Conservation (phyloP, 139 green algal genomes). For the Tetradesmus lagerheimii region DNA sequence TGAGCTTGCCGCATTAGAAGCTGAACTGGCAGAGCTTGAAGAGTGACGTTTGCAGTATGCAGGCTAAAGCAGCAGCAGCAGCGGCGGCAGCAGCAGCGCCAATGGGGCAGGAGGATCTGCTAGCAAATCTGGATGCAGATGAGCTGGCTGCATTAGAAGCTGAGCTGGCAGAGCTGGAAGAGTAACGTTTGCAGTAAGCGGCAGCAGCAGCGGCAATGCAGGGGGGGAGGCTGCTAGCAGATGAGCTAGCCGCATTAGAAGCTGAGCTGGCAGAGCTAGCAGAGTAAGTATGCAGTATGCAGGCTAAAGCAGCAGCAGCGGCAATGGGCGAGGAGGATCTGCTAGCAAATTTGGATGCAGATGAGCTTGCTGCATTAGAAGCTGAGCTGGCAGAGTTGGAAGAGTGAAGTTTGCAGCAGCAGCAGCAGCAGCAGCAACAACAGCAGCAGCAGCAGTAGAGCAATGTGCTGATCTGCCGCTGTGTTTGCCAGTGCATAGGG, state of each 20-base stretch:
- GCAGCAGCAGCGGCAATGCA: background rate
- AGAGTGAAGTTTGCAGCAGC: background rate
- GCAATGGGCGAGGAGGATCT: background rate
- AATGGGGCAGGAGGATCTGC: background rate
- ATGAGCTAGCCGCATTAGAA: no score
- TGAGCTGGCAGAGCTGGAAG: conserved; percentile 37
- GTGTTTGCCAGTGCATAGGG: no score
- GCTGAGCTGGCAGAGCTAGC: no score
- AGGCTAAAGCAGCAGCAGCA: no score
- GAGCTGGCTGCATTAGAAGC: conserved; percentile 34
- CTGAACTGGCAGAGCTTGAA: no score
- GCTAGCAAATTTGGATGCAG: conserved; percentile 4
- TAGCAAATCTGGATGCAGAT: conserved; percentile 16
- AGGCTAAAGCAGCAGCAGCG: background rate
- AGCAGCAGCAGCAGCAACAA: no score
- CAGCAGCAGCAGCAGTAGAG: no score
- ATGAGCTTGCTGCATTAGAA: conserved; percentile 23
- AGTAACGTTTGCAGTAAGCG: background rate
- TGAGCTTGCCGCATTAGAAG: no score
- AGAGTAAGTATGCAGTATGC: no score
- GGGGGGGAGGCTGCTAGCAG: background rate
- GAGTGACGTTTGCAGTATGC: no score
- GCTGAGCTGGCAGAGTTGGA: conserved; percentile 42
- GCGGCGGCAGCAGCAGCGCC: no score
- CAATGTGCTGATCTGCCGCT: no score